A percentile compares a stretch with the other conserved stretches of the same genome.
phyloP scores from a whole-genome alignment of 306 rosid species.

The Castanea mollissima region DNA sequence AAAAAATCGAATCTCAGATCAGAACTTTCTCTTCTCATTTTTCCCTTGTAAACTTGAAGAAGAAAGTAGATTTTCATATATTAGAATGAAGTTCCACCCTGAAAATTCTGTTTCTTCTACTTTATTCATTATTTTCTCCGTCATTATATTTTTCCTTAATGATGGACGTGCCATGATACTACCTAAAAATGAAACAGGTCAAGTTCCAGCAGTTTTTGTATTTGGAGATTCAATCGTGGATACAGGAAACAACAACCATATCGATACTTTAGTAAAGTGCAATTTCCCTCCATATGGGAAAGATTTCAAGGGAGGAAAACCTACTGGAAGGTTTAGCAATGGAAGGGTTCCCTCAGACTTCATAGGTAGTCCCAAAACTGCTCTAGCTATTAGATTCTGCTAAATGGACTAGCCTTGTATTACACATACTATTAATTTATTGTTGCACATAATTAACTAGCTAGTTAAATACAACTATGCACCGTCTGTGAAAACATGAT shows the following conservation, averaged over 20 bases:
- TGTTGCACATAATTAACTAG: background rate
- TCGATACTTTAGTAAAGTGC: slow-evolving; percentile 46
- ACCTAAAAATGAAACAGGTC: slow-evolving; percentile 32
- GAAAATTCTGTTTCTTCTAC: too few species aligned
- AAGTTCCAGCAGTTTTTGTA: slow-evolving; percentile 52
- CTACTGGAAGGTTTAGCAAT: slow-evolving; percentile 29
- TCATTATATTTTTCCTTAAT: too few species aligned
- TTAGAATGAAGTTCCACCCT: too few species aligned
- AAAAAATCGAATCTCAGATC: too few species aligned
- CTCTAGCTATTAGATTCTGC: too few species aligned
- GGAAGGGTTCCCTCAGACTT: slow-evolving; percentile 60
- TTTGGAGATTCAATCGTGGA: slow-evolving; percentile 83
- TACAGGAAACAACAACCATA: slow-evolving; percentile 62
- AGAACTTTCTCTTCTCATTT: too few species aligned
- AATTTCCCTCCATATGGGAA: slow-evolving; percentile 71
- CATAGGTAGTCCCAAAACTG: slow-evolving; percentile 29
- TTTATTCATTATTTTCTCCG: too few species aligned
- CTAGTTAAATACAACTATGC: background rate
- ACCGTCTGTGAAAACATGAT: too few species aligned
- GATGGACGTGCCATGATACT: background rate
- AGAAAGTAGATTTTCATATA: too few species aligned
- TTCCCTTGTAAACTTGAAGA: too few species aligned
- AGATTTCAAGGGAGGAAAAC: slow-evolving; percentile 46
- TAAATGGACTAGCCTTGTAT: too few species aligned
- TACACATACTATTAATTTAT: too few species aligned